Evolutionary conservation across 2,329 filamentous ascomycete genomes (phyloP).

Genomic region (Sarocladiaceae sp.): DNA sequence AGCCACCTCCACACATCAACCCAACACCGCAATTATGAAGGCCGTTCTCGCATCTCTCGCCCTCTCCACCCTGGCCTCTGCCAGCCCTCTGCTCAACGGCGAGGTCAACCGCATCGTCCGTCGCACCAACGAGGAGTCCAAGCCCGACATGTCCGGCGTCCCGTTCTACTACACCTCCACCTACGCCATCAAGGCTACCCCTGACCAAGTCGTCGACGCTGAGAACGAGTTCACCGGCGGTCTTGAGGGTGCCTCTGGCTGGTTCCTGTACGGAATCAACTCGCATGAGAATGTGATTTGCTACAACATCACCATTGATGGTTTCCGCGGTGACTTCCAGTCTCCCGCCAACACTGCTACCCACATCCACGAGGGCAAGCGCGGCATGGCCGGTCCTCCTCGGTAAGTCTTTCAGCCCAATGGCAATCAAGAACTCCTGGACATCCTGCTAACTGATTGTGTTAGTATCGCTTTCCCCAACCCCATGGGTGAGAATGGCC

Average conservation of each 20-base stretch:
- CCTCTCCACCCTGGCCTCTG: constrained; percentile 18
- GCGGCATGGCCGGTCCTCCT: constrained; percentile 44
- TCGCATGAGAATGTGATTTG: constrained; percentile 36
- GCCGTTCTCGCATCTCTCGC: constrained; percentile 16
- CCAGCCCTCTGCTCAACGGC: constrained; percentile 18
- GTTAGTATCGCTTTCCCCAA: constrained; percentile 44
- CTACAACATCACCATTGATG: constrained; percentile 46
- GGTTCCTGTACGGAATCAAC: constrained; percentile 52
- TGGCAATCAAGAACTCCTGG: background rate
- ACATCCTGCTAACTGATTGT: background rate
- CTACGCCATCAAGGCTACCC: constrained; percentile 42
- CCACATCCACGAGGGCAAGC: constrained; percentile 47
- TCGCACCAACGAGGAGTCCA: background rate
- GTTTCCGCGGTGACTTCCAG: constrained; percentile 45
- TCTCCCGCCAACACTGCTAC: constrained; percentile 48
- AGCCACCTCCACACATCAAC: background rate
- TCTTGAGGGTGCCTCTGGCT: constrained; percentile 37
- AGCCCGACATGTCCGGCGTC: constrained; percentile 5
- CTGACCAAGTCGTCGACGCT: constrained; percentile 44
- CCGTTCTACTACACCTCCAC: constrained; percentile 42
- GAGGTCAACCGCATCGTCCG: constrained; percentile 10
- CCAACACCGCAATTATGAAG: constrained; percentile 19
- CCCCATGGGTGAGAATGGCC: constrained; percentile 32
- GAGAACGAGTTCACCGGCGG: constrained; percentile 33
- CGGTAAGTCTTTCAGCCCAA: constrained; percentile 24